phyloP scores from a whole-genome alignment of 768 basidiomycete genomes.

The Tulasnella sp. region DNA sequence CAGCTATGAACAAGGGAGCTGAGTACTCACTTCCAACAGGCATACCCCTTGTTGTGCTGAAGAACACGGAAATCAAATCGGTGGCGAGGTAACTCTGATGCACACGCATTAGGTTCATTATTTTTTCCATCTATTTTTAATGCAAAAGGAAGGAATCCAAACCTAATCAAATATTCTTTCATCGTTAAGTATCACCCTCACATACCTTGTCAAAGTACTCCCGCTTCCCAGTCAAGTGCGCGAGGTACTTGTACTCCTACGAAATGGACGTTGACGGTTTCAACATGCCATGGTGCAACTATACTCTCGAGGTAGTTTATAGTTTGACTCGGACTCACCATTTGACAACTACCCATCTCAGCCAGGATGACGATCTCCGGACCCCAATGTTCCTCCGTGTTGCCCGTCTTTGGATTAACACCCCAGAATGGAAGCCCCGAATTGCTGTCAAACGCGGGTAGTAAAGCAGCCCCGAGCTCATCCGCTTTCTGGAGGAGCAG shows the following conservation, averaged over 20 bases:
- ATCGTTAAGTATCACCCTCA: no score
- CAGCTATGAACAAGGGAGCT: background rate
- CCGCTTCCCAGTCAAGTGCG: slow-evolving; percentile 62
- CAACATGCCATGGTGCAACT: no score
- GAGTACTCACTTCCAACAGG: background rate
- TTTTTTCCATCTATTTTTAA: slow-evolving; percentile 2
- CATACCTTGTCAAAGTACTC: slow-evolving; percentile 33
- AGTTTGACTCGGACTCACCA: background rate
- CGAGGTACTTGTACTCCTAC: slow-evolving; percentile 77
- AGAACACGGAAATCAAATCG: background rate
- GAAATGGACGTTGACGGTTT: slow-evolving; percentile 68
- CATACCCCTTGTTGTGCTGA: background rate
- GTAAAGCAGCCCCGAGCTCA: slow-evolving; percentile 53
- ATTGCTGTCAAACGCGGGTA: slow-evolving; percentile 59
- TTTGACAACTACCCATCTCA: slow-evolving; percentile 3
- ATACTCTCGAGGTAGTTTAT: background rate
- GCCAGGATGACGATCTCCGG: slow-evolving; percentile 4
- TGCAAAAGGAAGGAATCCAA: background rate
- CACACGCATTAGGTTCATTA: background rate
- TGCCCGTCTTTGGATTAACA: slow-evolving; percentile 42
- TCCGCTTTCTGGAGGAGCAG: slow-evolving; percentile 30
- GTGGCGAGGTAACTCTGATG: background rate
- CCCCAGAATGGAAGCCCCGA: slow-evolving; percentile 61
- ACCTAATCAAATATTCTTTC: background rate
- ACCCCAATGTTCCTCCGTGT: slow-evolving; percentile 3